Percentiles rank a stretch among this genome's conserved stretches.
Conservation (phyloP, 495 filamentous ascomycete species). For the Aspergillus affinis region DNA sequence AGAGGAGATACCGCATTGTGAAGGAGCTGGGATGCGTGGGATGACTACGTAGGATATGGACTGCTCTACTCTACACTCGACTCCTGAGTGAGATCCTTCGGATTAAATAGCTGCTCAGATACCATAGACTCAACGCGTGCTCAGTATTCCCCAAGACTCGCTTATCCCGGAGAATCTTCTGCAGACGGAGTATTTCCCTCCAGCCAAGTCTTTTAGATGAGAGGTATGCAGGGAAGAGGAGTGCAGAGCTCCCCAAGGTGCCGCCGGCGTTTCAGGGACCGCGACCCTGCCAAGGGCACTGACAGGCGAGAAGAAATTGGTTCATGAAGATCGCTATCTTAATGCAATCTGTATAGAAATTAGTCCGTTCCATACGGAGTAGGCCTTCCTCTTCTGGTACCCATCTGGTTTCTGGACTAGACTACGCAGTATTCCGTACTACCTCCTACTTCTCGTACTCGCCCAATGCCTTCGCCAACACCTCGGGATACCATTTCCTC, state of each 20-base stretch:
- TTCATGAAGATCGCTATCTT: neutral
- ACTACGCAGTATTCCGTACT: no score
- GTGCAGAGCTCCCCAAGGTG: neutral
- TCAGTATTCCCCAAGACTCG: neutral
- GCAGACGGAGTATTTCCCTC: conserved; percentile 2
- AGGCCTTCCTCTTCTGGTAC: neutral
- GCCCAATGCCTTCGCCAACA: conserved; percentile 45
- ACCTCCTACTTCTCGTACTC: conserved; percentile 23
- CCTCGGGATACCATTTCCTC: conserved; percentile 74
- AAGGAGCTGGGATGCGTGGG: neutral
- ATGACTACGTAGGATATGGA: neutral
- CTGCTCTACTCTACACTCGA: no score
- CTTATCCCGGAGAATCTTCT: neutral
- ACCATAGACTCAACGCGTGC: neutral
- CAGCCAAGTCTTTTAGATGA: conserved; percentile 9
- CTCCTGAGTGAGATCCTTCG: no score
- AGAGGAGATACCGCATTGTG: neutral
- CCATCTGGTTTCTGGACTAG: neutral
- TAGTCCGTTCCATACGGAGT: neutral
- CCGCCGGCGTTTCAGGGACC: neutral
- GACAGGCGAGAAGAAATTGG: neutral
- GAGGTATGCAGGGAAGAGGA: neutral
- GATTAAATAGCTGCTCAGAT: neutral
- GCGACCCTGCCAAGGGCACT: neutral
- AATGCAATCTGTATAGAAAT: neutral